Evolutionary conservation across 31 red algal species (phyloP).

Genomic region (Odonthalia washingtoniensis): DNA sequence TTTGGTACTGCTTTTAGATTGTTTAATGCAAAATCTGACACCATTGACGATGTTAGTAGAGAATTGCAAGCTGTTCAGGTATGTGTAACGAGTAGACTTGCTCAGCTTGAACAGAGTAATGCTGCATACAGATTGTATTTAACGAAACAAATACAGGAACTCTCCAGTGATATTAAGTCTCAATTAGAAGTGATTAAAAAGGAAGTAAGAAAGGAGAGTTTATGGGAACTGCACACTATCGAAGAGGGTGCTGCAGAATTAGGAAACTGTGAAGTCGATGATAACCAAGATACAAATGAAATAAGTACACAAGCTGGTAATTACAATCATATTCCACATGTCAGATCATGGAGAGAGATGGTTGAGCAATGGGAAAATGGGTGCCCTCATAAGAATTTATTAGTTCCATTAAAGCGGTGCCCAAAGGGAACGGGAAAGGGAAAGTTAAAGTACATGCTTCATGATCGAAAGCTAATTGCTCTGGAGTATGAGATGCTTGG

Average conservation of each 20-base stretch:
- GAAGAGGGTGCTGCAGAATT: too few species aligned
- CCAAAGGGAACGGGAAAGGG: background rate
- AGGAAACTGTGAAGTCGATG: too few species aligned
- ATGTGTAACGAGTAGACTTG: background rate
- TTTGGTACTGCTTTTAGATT: background rate
- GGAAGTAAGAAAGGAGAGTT: background rate
- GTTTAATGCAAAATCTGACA: background rate
- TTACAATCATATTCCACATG: background rate
- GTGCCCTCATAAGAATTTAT: background rate
- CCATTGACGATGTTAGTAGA: background rate
- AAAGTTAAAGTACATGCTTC: background rate
- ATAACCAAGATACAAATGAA: background rate
- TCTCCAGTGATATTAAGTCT: background rate
- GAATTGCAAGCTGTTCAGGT: background rate
- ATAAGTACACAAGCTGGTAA: background rate
- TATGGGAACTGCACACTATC: background rate
- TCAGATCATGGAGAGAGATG: background rate
- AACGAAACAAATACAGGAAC: background rate
- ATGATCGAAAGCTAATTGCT: slow-evolving; percentile 8
- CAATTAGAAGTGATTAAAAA: background rate
- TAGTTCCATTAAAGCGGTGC: background rate
- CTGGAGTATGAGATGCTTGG: background rate
- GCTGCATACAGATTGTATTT: background rate
- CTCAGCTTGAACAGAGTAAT: background rate
- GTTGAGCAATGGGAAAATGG: background rate